Base-by-base conservation (phyloP, 2,329 filamentous ascomycete species). In the Spiromastix sp. region DNA sequence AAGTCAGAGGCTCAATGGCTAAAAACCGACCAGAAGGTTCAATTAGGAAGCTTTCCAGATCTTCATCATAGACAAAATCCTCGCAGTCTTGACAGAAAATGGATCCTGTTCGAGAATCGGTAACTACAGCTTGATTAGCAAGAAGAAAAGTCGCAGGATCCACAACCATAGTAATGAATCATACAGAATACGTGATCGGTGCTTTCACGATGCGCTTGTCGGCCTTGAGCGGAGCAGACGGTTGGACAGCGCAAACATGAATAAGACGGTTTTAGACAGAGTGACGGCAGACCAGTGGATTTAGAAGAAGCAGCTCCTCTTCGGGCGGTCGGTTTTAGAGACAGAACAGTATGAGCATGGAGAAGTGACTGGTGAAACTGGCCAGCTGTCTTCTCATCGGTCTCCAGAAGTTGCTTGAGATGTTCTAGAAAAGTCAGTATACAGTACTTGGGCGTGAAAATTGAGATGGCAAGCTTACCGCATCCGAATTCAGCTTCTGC, bases 1-100 rank as follows among this genome's bases (percentile, higher is more conserved):
- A 15, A n/a, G n/a, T n/a, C n/a, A 22, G 15, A 12, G 8, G 34
- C 29, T 10, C 28, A 30, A 12, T 37, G 30, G 16, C 32, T 26
- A 38, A 6, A 32, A 25, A 21, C 19, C 31, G 39, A 34, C 27
- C 32, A 38, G 34, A 37, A 47, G 50, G 42, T 41, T 51, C 39
- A 18, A 47, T 37, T 28, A 59, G 48, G 17, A 58, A 48, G 34
- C 51, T 49, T 40, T 64, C 61, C 13, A 64, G 42, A 4, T 53
- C 52, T 34, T 54, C 50, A 32, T 64, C 61, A 40, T 64, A 64
- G 25, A 64, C 49, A 30, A 64, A 54, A 43, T 64, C 61, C 11
- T 45, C 45, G 40, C 61, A 64, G 11, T 40, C 43, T 41, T 62
- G 54, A 38, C 61, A 64, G 27, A 55, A 63, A 4, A 64, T 40